Evolutionary conservation across 306 rosid species (phyloP), one percentile per base, ranked within the genome.

Genomic region (Trifolium repens): DNA sequence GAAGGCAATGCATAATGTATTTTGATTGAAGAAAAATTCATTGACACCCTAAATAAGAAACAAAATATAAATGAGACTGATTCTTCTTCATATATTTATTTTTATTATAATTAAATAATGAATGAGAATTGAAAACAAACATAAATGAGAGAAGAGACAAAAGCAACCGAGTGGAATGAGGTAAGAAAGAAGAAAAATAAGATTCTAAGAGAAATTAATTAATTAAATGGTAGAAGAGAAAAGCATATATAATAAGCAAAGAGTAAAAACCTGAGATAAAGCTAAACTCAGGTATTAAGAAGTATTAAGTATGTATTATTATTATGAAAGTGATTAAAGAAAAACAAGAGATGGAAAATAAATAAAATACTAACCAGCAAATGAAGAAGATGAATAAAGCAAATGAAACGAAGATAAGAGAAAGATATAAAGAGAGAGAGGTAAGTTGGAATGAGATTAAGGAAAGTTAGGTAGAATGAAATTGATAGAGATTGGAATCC

Each of bases 61-160:
- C n/a, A 46, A 46, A 46, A 44, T 13, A 44, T 5, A 46, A 46
- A 14, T 12, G 52, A 46, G 52, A 46, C n/a, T 43, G 5, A 46
- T 73, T 67, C 55, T 60, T 43, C 58, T 42, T 42, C n/a, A 1
- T 6, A 7, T 35, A 35, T 35, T 35, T 35, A 44, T 2, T 2
- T 16, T 37, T 58, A n/a, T 1, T 0, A 22, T 40, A 7, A 57
- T 35, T 42, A 26, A 35, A 26, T 9, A 49, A 59, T 67, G 12
- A 60, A 59, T 37, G 58, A 74, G 32, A 74, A 35, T 22, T 40
- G 34, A 74, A 71, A 14, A 63, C 14, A 52, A 16, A 19, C 42
- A 85, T 46, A 71, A 63, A 59, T 50, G 66, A 40, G 53, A 34
- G 8, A 60, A 69, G 49, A 69, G 85, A 73, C 85, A 85, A 83